These are phyloP conservation scores for Lyophyllum shimeji DNA, from an alignment of 768 basidiomycete genomes.

Conservation along the genomic window DNA sequence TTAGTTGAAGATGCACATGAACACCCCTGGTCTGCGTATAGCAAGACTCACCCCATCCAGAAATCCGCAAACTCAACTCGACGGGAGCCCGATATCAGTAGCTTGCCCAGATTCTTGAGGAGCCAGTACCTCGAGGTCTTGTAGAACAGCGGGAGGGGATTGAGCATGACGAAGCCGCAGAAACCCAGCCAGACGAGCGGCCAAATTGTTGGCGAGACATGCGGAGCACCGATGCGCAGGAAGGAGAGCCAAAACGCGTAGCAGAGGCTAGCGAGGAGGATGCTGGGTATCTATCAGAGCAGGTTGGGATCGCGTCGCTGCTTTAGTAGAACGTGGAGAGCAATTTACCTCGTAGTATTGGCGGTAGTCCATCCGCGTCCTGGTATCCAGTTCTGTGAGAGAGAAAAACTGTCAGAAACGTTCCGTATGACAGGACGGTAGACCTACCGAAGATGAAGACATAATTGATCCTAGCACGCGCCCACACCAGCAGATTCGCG, in stretches of 20 bases:
- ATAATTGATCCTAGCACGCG: conserved; percentile 79
- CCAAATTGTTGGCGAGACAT: conserved; percentile 71
- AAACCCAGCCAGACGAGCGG: conserved; percentile 81
- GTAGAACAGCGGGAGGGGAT: conserved; percentile 73
- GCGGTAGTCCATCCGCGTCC: conserved; percentile 72
- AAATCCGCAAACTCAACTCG: conserved; percentile 88
- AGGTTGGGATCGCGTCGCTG: not conserved
- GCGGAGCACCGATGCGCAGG: conserved; percentile 49
- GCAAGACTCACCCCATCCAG: conserved; percentile 73
- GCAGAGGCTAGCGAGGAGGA: conserved; percentile 71
- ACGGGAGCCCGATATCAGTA: conserved; percentile 67
- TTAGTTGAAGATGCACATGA: too few species aligned
- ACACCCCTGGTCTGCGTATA: too few species aligned
- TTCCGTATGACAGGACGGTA: conserved; percentile 14
- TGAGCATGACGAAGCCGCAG: conserved; percentile 55
- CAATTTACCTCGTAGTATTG: conserved; percentile 60
- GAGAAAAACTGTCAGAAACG: not conserved
- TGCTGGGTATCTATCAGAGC: conserved; percentile 65
- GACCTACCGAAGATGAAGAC: conserved; percentile 83
- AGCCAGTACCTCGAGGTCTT: conserved; percentile 81
- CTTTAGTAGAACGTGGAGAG: not conserved
- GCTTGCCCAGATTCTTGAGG: conserved; percentile 56
- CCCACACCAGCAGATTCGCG: conserved; percentile 82
- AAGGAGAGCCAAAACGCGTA: conserved; percentile 89
- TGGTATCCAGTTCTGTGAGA: conserved; percentile 62